Evolutionary conservation across 345 rosid genomes (phyloP).

Genomic region (Citrus inodora): DNA sequence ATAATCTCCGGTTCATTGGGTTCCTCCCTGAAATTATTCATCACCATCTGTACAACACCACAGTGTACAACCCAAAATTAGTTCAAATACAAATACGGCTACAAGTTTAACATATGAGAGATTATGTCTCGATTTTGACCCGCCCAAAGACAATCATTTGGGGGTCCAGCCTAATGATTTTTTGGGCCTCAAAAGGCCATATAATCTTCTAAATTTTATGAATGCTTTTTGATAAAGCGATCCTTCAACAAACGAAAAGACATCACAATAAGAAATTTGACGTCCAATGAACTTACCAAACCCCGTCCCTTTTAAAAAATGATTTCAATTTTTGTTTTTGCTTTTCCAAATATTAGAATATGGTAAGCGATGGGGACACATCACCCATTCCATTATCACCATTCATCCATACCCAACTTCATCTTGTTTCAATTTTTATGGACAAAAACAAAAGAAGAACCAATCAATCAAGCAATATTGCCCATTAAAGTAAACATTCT

Average conservation of each 20-base stretch:
- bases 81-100: not conserved
- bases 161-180: not conserved
- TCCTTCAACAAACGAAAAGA: not conserved
- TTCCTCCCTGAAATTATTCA: conserved; percentile 55
- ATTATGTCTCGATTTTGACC: too few species aligned
- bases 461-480: too few species aligned
- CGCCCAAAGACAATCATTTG: too few species aligned
- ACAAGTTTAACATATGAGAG: not conserved
- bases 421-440: not conserved
- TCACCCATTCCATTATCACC: not conserved
- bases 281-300: not conserved
- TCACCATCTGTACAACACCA: conserved; percentile 41
- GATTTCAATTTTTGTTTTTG: not conserved
- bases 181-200: not conserved
- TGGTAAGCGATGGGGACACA: not conserved
- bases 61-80: not conserved
- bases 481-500: too few species aligned
- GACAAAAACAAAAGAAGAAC: not conserved
- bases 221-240: not conserved
- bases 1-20: conserved; percentile 23
- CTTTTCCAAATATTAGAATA: not conserved
- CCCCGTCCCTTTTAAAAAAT: not conserved
- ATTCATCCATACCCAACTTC: not conserved
- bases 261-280: not conserved
- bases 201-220: not conserved